Evolutionary conservation across 2,329 filamentous ascomycete genomes (phyloP).

Genomic region (Paracorniculantispora psalliotae): DNA sequence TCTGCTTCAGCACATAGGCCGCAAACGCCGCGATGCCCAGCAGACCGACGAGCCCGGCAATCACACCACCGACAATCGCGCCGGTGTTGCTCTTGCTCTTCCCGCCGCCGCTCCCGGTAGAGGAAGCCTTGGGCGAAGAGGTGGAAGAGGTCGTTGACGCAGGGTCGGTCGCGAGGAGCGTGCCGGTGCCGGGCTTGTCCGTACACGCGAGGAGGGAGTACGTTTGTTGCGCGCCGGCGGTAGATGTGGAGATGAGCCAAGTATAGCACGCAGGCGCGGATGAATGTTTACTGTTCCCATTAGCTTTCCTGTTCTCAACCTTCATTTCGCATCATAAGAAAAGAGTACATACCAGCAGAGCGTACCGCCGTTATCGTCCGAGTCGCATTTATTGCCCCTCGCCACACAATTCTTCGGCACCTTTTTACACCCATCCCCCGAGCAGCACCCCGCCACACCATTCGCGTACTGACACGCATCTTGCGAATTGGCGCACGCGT

Average conservation of each 20-base stretch:
- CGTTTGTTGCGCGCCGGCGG: background rate
- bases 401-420: background rate
- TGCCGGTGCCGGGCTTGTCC: conserved; percentile 5
- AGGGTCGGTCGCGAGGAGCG: conserved; percentile 1
- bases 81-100: background rate
- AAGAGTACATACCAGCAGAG: conserved; percentile 10
- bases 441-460: conserved; percentile 3
- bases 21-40: background rate
- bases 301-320: background rate
- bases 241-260: conserved; percentile 1
- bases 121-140: too few relatives aligned
- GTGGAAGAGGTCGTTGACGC: background rate
- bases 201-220: conserved; percentile 8
- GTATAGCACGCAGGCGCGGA: conserved; percentile 7
- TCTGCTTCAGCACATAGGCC: background rate
- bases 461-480: background rate
- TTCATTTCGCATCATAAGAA: background rate
- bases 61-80: conserved; percentile 1
- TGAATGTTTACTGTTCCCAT: background rate
- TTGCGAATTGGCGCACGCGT: background rate
- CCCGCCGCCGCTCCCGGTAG: background rate
- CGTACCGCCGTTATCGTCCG: background rate
- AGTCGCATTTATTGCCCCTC: background rate
- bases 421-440: background rate
- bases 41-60: background rate